Evolutionary conservation across 257 asterid genomes (phyloP), one percentile per base, ranked within the genome.

Genomic region (Ilex asprella): DNA sequence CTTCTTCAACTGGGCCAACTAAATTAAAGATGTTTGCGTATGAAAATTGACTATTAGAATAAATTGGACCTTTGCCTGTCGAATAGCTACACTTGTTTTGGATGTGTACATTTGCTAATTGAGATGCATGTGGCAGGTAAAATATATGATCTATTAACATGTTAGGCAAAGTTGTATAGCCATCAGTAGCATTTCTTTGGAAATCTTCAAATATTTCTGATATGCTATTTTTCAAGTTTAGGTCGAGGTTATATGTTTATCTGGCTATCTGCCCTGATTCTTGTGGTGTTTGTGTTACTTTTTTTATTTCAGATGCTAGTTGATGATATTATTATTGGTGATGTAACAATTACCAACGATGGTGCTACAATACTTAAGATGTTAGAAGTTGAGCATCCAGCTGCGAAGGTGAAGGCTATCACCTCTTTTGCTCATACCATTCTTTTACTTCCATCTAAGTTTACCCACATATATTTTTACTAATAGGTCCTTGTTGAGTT

Each of bases 351-450:
- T 65, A 93, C 97, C n/a, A 93, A 87, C 65, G 99, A 93, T 78
- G 99, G 99, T 72, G 99, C 99, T 16, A 89, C 99, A 0, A 93
- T 89, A 69, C 74, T 93, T 73, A 93, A 72, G 80, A 85, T 93
- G 99, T 84, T 93, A 58, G 97, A 93, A 73, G 99, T 89, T 62
- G 96, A 93, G 83, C 99, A 93, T 76, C 97, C 99, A 51, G 95
- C 99, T 75, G 97, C 97, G 61, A 93, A 93, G 97, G 99, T 93
- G 62, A 60, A 31, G n/a, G 7, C 15, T 63, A 27, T 39, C 46
- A 31, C 13, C 2, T 61, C 39, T 9, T 52, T 39, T 30, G 10
- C 29, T 27, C 2, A 21, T 8, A 11, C 13, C 10, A 53, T 53
- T 15, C 5, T 53, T 53, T 16, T 21, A 21, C 27, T 21, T 21